These are phyloP conservation scores for Daldinia grandis DNA, from an alignment of 495 filamentous ascomycete species.

Conservation along the genomic window DNA sequence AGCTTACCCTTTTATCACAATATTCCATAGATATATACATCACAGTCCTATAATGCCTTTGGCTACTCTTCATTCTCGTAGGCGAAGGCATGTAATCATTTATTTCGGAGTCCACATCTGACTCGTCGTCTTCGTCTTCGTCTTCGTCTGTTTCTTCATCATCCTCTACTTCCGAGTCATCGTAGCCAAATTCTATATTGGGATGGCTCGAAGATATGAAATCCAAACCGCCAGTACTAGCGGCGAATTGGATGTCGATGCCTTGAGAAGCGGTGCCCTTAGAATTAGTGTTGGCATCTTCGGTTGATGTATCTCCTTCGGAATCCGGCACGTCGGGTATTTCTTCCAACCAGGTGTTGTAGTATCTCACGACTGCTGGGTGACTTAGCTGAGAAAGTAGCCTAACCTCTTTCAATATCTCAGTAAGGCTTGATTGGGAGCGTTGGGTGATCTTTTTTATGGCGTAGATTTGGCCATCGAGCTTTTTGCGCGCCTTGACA, in stretches of 20 bases:
- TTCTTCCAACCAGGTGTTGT: conserved; percentile 92
- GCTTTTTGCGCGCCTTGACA: conserved; percentile 93
- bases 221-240: conserved; percentile 84
- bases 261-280: conserved; percentile 48
- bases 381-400: conserved; percentile 91
- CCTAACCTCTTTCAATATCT: conserved; percentile 90
- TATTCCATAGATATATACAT: conserved; percentile 85
- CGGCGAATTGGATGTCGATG: conserved; percentile 66
- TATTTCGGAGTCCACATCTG: conserved; percentile 37
- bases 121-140: conserved; percentile 54
- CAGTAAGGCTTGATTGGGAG: conserved; percentile 78
- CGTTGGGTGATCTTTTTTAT: conserved; percentile 94
- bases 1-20: conserved; percentile 84
- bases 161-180: conserved; percentile 67
- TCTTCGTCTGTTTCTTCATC: conserved; percentile 51
- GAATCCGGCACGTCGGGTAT: conserved; percentile 61
- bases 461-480: conserved; percentile 92
- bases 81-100: conserved; percentile 40
- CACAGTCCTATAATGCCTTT: conserved; percentile 49
- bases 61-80: conserved; percentile 44
- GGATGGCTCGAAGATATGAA: conserved; percentile 91
- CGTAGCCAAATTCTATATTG: conserved; percentile 79
- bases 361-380: conserved; percentile 95
- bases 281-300: conserved; percentile 53
- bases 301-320: conserved; percentile 67